These are phyloP conservation scores for Lachnellula arida DNA, from an alignment of 2,329 filamentous ascomycete genomes.

Conservation along the genomic window DNA sequence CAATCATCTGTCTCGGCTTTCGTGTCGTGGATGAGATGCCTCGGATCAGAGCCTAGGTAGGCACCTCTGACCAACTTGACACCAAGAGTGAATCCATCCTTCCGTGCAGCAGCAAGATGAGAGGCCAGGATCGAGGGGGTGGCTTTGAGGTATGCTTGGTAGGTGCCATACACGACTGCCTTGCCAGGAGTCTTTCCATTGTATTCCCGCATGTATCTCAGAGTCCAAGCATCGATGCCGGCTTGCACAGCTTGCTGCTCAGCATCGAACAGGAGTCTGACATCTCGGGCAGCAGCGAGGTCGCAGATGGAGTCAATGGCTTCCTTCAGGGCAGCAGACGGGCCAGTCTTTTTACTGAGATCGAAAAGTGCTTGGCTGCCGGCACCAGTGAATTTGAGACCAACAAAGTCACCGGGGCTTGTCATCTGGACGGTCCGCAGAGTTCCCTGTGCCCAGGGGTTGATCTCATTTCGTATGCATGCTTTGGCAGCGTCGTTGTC, in stretches of 20 bases:
- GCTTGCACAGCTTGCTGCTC: slow-evolving; percentile 76
- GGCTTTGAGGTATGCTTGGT: slow-evolving; percentile 71
- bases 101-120: slow-evolving; percentile 55
- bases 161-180: slow-evolving; percentile 74
- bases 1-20: slow-evolving; percentile 65
- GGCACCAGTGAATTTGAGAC: slow-evolving; percentile 72
- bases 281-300: slow-evolving; percentile 61
- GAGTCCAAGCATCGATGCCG: slow-evolving; percentile 76
- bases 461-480: slow-evolving; percentile 55
- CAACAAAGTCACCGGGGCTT: slow-evolving; percentile 47
- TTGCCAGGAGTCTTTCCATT: slow-evolving; percentile 55
- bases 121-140: slow-evolving; percentile 50
- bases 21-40: slow-evolving; percentile 65
- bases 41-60: slow-evolving; percentile 65
- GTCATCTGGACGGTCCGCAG: slow-evolving; percentile 62
- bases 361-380: slow-evolving; percentile 66
- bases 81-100: slow-evolving; percentile 61
- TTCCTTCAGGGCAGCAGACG: slow-evolving; percentile 58
- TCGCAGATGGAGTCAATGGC: slow-evolving; percentile 73
- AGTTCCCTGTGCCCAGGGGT: slow-evolving; percentile 68
- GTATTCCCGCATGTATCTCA: slow-evolving; percentile 71
- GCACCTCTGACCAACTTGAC: slow-evolving; percentile 74
- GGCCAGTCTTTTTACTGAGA: slow-evolving; percentile 57
- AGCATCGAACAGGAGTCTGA: slow-evolving; percentile 77
- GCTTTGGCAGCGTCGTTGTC: slow-evolving; percentile 45